Conservation (phyloP, 1,284 basidiomycete genomes). For the Austropuccinia psidii region DNA sequence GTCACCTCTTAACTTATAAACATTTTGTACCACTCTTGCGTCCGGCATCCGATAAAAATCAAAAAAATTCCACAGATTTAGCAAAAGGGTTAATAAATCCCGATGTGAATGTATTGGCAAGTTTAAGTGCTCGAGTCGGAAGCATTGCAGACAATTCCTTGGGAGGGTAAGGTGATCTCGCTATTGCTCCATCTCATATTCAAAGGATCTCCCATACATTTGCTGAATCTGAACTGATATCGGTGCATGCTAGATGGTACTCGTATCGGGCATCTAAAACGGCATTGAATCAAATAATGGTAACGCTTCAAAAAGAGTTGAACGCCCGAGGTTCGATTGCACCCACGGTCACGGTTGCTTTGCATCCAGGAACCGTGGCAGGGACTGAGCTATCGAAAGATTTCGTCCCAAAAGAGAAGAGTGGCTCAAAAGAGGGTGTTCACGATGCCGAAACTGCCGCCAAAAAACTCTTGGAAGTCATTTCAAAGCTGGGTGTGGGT, state of each 20-base stretch:
- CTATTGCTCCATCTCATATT: not conserved
- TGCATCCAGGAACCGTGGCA: constrained; percentile 45
- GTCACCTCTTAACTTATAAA: constrained; percentile 44
- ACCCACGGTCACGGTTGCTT: constrained; percentile 41
- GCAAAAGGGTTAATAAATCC: constrained; percentile 40
- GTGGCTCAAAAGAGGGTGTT: constrained; percentile 21
- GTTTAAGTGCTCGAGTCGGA: constrained; percentile 44
- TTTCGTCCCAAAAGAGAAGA: constrained; percentile 37
- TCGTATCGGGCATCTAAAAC: constrained; percentile 47
- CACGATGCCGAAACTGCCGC: constrained; percentile 27
- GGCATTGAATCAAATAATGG: constrained; percentile 47
- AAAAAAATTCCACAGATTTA: not conserved
- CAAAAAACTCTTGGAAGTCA: constrained; percentile 18
- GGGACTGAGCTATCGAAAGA: constrained; percentile 43
- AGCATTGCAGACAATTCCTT: constrained; percentile 44
- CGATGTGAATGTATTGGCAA: constrained; percentile 42
- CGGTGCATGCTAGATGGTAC: constrained; percentile 23
- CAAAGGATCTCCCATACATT: not conserved
- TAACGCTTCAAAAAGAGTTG: constrained; percentile 44
- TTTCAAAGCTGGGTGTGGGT: not conserved
- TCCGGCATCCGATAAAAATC: constrained; percentile 17
- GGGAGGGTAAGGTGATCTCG: constrained; percentile 43
- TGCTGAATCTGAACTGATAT: not conserved
- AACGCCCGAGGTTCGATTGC: constrained; percentile 9
- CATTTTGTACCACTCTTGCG: constrained; percentile 44